These are phyloP conservation scores for Citrus cavaleriei DNA, from an alignment of 345 rosid genomes.

Conservation along the genomic window DNA sequence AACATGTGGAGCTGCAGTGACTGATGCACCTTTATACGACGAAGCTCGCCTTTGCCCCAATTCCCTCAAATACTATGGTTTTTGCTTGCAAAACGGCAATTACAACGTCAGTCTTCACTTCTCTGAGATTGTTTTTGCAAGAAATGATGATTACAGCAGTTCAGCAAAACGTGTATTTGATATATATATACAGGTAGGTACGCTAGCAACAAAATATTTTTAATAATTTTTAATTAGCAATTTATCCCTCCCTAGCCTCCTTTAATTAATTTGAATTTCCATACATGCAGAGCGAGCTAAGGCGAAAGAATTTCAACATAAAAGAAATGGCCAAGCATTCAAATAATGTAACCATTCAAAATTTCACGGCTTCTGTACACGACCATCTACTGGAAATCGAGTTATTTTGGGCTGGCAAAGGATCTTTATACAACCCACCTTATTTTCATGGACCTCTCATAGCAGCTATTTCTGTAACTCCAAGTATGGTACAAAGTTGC, in stretches of 20 bases:
- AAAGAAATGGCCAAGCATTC: not conserved
- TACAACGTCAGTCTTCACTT: slow-evolving; percentile 19
- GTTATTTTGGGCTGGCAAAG: slow-evolving; percentile 21
- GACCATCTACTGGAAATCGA: not conserved
- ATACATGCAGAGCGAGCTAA: not conserved
- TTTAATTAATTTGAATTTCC: too few relatives aligned
- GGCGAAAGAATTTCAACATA: slow-evolving; percentile 2
- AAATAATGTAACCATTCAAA: not conserved
- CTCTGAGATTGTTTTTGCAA: slow-evolving; percentile 8
- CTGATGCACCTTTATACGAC: not conserved
- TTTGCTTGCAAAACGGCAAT: slow-evolving; percentile 14
- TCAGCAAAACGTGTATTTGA: slow-evolving; percentile 22
- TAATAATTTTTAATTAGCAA: too few relatives aligned
- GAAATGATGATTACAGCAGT: slow-evolving; percentile 12
- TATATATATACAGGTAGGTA: slow-evolving; percentile 16
- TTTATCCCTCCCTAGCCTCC: too few relatives aligned
- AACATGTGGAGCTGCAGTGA: slow-evolving; percentile 10
- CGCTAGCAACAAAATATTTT: too few relatives aligned
- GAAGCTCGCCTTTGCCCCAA: slow-evolving; percentile 25
- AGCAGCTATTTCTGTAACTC: slow-evolving; percentile 16
- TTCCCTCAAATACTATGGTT: slow-evolving; percentile 20
- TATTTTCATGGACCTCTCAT: slow-evolving; percentile 15
- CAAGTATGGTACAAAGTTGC: not conserved
- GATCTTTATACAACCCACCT: not conserved
- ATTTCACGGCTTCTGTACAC: not conserved